These are phyloP conservation scores for Anisogramma anomala DNA, from an alignment of 2,329 filamentous ascomycete species.

Conservation along the genomic window DNA sequence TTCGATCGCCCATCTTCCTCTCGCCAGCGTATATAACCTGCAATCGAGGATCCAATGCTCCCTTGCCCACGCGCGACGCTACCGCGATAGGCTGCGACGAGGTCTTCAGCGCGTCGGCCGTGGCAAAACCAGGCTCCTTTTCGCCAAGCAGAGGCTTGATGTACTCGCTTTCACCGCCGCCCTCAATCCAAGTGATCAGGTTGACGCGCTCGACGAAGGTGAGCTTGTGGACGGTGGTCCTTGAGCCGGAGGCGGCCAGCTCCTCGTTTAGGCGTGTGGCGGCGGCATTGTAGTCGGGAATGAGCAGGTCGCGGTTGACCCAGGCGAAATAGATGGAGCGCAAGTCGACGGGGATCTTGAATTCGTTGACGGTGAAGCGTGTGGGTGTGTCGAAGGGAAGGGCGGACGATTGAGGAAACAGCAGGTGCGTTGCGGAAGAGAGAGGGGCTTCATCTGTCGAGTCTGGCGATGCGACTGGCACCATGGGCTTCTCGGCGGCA, in stretches of 20 bases:
- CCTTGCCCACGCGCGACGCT: slow-evolving; percentile 46
- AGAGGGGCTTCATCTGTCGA: slow-evolving; percentile 52
- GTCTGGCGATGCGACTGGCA: slow-evolving; percentile 62
- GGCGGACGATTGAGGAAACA: slow-evolving; percentile 54
- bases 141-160: slow-evolving; percentile 73
- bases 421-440: slow-evolving; percentile 65
- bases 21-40: slow-evolving; percentile 86
- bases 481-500: slow-evolving; percentile 54
- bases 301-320: slow-evolving; percentile 81
- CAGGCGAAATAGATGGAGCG: slow-evolving; percentile 95
- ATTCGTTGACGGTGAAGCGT: slow-evolving; percentile 67
- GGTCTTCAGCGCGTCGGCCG: slow-evolving; percentile 26
- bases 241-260: slow-evolving; percentile 38
- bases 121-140: slow-evolving; percentile 29
- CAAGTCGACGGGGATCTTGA: slow-evolving; percentile 62
- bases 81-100: slow-evolving; percentile 28
- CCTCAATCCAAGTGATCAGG: slow-evolving; percentile 85
- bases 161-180: slow-evolving; percentile 81
- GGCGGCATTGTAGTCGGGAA: slow-evolving; percentile 82
- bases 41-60: slow-evolving; percentile 65
- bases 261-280: slow-evolving; percentile 72
- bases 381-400: slow-evolving; percentile 64
- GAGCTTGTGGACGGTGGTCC: slow-evolving; percentile 69
- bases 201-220: slow-evolving; percentile 87
- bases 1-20: slow-evolving; percentile 83